Evolutionary conservation across 257 asterid genomes (phyloP).

Genomic region (Solanum dulcamara): DNA sequence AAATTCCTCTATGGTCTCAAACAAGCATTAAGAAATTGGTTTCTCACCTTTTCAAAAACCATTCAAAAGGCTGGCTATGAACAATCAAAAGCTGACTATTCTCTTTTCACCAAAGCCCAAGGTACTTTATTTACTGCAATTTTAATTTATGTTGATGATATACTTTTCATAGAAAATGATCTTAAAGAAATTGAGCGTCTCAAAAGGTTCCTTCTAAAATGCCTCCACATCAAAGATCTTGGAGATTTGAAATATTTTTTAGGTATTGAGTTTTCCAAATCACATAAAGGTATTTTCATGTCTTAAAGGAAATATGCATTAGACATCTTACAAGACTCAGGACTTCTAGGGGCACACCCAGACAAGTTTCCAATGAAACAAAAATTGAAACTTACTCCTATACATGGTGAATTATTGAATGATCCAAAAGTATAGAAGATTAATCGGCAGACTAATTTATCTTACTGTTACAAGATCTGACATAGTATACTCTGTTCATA

Average conservation of each 20-base stretch:
- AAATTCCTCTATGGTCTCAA: background rate
- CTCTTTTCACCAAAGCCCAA: slow-evolving; percentile 1
- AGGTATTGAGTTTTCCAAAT: background rate
- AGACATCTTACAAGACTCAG: background rate
- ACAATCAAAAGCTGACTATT: slow-evolving; percentile 6
- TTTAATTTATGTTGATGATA: background rate
- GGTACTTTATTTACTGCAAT: background rate
- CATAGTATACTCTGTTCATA: background rate
- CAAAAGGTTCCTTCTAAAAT: background rate
- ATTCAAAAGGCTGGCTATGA: slow-evolving; percentile 1
- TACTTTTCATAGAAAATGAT: background rate
- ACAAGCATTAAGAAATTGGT: background rate
- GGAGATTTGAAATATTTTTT: background rate
- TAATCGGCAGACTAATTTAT: background rate
- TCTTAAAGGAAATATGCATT: background rate
- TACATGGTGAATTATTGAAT: background rate
- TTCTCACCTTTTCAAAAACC: background rate
- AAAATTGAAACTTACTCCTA: background rate
- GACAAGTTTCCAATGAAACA: background rate
- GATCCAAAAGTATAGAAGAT: background rate
- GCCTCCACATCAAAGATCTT: background rate
- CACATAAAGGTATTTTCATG: background rate
- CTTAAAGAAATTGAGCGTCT: background rate
- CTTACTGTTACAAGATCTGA: background rate
- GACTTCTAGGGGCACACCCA: background rate